phyloP scores from a whole-genome alignment of 177 flowering plant genomes.

The Vitis hybrid region DNA sequence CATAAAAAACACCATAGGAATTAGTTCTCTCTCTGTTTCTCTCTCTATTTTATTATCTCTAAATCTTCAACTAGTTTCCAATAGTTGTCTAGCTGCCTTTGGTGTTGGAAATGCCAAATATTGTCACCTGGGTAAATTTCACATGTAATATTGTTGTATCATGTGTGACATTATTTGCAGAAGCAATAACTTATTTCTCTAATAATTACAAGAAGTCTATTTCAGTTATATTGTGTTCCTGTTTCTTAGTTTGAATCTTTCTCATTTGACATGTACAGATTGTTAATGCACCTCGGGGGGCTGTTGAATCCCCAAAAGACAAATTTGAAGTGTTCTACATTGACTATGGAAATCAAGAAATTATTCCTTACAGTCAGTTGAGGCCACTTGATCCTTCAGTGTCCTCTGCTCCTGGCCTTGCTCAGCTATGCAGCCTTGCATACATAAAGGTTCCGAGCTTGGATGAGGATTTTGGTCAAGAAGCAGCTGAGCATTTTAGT shows the following conservation, averaged over 20 bases:
- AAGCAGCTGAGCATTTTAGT: constrained; percentile 77
- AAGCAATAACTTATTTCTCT: too few relatives aligned
- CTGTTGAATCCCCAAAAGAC: constrained; percentile 67
- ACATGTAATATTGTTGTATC: too few relatives aligned
- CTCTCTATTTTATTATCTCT: neutral
- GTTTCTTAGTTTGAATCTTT: neutral
- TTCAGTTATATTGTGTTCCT: neutral
- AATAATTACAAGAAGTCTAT: neutral
- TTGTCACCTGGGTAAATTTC: neutral
- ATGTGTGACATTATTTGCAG: too few relatives aligned
- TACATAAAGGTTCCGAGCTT: constrained; percentile 73
- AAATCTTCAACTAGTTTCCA: neutral
- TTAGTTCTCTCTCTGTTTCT: neutral
- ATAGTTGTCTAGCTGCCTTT: neutral
- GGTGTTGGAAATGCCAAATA: neutral
- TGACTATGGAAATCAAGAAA: constrained; percentile 96
- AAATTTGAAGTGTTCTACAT: constrained; percentile 94
- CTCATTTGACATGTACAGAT: constrained; percentile 40
- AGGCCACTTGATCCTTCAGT: constrained; percentile 83
- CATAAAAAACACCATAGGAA: neutral
- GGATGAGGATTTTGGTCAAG: constrained; percentile 88
- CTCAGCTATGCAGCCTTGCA: constrained; percentile 93
- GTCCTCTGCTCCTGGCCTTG: constrained; percentile 74
- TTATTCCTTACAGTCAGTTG: constrained; percentile 58
- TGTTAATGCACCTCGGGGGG: constrained; percentile 85